Base-by-base conservation (phyloP, 495 filamentous ascomycete genomes). In the Trichoderma parareesei region DNA sequence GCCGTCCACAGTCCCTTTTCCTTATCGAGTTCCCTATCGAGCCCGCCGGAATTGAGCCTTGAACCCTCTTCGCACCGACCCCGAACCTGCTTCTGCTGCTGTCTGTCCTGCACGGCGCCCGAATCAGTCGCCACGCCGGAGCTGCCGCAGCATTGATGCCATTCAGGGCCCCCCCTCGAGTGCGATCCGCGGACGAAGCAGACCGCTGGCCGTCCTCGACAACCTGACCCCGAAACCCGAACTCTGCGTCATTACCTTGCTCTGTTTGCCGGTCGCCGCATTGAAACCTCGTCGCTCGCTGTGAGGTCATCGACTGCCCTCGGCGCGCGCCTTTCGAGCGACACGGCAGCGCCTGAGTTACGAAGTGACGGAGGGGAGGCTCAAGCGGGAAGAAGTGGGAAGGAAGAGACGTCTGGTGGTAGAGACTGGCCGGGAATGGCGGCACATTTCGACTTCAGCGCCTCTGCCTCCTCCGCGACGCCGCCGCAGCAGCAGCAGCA, bases 81-180 rank as follows among this genome's bases (percentile, higher is more conserved):
- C n/a, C 7, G 8, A 16, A 35, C 53, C 9, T 10, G 20, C 27
- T 57, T 57, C 27, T 27, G 11, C 14, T 35, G 53, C 53, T 33
- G 46, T 49, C n/a, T 41, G 1, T 48, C 8, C 13, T 35, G 11
- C 37, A 10, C 35, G 37, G 53, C 53, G 53, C 53, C 9, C 13
- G 53, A 10, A 4, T 35, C 53, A 9, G 18, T 57, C 37, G 53
- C 53, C 35, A 35, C 53, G 33, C 33, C 53, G 10, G 53, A 37
- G 53, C 53, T 38, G 53, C 53, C 27, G 27, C 53, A 37, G 53
- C 53, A 57, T 57, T 57, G 53, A 57, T 57, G 53, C 53, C 27
- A 57, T 57, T 37, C 53, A 57, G 10, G 48, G 9, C 33, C 53
- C 53, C 53, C 53, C 53, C 18, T 57, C 53, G 18, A 14, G 53